Percentiles rank a stretch among this genome's conserved stretches.
Conservation (phyloP, 306 rosid genomes). For the Dryas drummondii region DNA sequence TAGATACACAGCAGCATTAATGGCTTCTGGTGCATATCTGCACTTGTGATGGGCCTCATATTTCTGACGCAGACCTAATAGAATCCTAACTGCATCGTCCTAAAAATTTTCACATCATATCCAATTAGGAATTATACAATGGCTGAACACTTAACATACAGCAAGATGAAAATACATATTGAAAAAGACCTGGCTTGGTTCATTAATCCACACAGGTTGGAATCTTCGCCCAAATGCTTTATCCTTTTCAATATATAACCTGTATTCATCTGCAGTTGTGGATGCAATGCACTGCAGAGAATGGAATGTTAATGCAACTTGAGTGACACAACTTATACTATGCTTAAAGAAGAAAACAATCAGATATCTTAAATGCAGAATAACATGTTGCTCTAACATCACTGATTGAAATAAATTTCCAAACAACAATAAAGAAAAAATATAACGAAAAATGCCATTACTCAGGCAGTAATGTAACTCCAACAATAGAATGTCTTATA, state of each 20-base stretch:
- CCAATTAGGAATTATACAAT: slow-evolving; percentile 25
- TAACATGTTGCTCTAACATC: slow-evolving; percentile 1
- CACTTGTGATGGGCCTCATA: slow-evolving; percentile 80
- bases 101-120: slow-evolving; percentile 28
- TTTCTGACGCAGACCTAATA: slow-evolving; percentile 65
- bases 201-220: slow-evolving; percentile 84
- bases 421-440: neutral
- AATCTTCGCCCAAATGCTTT: slow-evolving; percentile 85
- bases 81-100: slow-evolving; percentile 68
- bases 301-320: slow-evolving; percentile 22
- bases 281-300: slow-evolving; percentile 83
- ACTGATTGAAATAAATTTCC: neutral
- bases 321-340: slow-evolving; percentile 8
- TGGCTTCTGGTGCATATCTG: slow-evolving; percentile 64
- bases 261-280: slow-evolving; percentile 80
- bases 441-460: too few relatives aligned
- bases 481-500: too few relatives aligned
- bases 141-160: slow-evolving; percentile 4
- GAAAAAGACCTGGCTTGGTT: slow-evolving; percentile 75
- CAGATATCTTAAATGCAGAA: slow-evolving; percentile 2
- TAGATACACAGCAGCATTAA: slow-evolving; percentile 67
- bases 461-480: too few relatives aligned
- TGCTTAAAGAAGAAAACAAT: neutral
- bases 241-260: slow-evolving; percentile 80
- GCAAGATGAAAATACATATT: slow-evolving; percentile 22